Evolutionary conservation across 495 filamentous ascomycete species (phyloP).

Genomic region (Annulohypoxylon moriforme): DNA sequence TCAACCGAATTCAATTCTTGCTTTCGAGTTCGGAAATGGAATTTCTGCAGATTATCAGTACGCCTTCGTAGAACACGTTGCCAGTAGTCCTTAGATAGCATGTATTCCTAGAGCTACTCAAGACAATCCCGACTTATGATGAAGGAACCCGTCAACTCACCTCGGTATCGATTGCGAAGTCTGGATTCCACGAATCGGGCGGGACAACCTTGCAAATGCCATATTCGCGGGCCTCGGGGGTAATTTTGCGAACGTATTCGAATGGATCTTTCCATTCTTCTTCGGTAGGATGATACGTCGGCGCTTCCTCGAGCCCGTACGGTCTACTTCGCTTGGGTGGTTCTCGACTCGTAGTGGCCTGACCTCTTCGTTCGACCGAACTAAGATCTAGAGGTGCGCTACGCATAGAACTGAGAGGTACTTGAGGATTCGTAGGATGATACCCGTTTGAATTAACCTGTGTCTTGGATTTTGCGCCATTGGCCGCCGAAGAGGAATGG

Average conservation of each 20-base stretch:
- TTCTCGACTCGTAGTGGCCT: constrained; percentile 79
- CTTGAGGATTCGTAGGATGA: constrained; percentile 60
- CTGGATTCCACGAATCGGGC: constrained; percentile 90
- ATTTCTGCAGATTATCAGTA: constrained; percentile 70
- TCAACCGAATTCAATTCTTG: constrained; percentile 98
- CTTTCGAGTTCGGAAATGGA: constrained; percentile 95
- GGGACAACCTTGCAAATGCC: constrained; percentile 96
- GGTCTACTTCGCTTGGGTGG: constrained; percentile 78
- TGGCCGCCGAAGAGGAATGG: constrained; percentile 49
- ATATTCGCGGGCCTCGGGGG: constrained; percentile 82
- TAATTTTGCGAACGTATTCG: constrained; percentile 90
- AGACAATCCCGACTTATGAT: neutral
- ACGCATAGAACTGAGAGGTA: constrained; percentile 63
- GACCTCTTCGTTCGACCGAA: constrained; percentile 91
- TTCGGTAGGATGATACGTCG: constrained; percentile 88
- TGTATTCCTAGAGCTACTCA: neutral
- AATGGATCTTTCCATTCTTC: constrained; percentile 96
- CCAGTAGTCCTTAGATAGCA: neutral
- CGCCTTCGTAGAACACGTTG: neutral
- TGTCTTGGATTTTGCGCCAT: constrained; percentile 55
- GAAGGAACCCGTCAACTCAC: constrained; percentile 62
- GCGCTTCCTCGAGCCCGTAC: constrained; percentile 88
- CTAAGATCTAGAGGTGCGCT: constrained; percentile 79
- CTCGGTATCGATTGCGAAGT: constrained; percentile 97
- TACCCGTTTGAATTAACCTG: constrained; percentile 64